Evolutionary conservation across 2,329 filamentous ascomycete genomes (phyloP).

Genomic region (Lizonia empirigonia): DNA sequence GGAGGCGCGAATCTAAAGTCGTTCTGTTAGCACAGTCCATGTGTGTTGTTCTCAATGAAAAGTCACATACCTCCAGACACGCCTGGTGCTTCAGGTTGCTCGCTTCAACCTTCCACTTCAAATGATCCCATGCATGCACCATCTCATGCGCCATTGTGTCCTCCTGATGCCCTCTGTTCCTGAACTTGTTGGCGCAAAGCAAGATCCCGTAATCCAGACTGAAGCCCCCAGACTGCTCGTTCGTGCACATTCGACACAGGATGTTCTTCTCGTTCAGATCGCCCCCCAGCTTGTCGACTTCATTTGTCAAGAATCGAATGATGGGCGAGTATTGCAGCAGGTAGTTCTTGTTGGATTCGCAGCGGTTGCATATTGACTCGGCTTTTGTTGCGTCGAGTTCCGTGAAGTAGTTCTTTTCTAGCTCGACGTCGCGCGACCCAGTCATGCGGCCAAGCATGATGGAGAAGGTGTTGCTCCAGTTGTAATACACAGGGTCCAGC

Average conservation of each 20-base stretch:
- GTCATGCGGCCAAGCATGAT: constrained; percentile 70
- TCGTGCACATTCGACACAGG: constrained; percentile 77
- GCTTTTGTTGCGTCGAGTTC: constrained; percentile 77
- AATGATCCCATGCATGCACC: constrained; percentile 94
- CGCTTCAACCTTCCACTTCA: constrained; percentile 90
- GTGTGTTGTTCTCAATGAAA: neutral
- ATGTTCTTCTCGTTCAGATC: constrained; percentile 76
- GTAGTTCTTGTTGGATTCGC: constrained; percentile 82
- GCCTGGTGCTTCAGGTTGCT: constrained; percentile 84
- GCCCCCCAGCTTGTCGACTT: constrained; percentile 79
- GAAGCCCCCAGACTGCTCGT: constrained; percentile 80
- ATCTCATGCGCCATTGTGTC: constrained; percentile 97
- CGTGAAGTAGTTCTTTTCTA: constrained; percentile 69
- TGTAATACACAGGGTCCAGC: constrained; percentile 52
- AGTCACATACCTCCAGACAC: constrained; percentile 84
- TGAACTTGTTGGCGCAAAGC: constrained; percentile 90
- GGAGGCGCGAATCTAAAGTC: constrained; percentile 78
- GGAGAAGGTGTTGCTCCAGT: constrained; percentile 84
- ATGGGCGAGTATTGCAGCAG: constrained; percentile 82
- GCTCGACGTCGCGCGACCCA: constrained; percentile 31
- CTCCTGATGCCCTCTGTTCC: constrained; percentile 80
- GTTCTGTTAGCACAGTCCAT: constrained; percentile 44
- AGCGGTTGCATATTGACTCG: constrained; percentile 76
- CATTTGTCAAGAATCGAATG: constrained; percentile 83
- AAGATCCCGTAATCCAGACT: constrained; percentile 84